Percentiles rank a stretch among this genome's conserved stretches.
These are phyloP conservation scores for Lavandula angustifolia DNA, from an alignment of 257 asterid species.

Conservation along the genomic window DNA sequence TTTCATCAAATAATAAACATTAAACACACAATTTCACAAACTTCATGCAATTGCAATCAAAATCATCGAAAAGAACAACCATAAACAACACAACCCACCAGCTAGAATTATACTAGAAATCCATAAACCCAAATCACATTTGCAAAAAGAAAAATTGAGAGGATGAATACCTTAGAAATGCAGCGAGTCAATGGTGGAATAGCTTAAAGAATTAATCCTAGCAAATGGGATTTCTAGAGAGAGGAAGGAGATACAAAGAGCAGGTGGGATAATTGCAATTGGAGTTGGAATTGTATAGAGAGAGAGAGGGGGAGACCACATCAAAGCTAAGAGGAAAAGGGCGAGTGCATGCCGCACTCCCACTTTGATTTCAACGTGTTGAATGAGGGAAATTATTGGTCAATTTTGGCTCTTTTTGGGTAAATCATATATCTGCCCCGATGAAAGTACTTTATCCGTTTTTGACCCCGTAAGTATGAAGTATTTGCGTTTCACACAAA, in stretches of 20 bases:
- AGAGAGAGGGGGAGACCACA: constrained; percentile 25
- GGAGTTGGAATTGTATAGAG: constrained; percentile 7
- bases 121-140: constrained; percentile 9
- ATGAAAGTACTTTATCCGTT: neutral
- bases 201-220: constrained; percentile 15
- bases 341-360: constrained; percentile 48
- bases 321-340: constrained; percentile 37
- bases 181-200: constrained; percentile 23
- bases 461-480: neutral
- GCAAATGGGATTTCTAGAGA: constrained; percentile 23
- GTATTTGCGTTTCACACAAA: neutral
- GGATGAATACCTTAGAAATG: constrained; percentile 38
- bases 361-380: constrained; percentile 28
- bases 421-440: constrained; percentile 1
- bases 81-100: constrained; percentile 26
- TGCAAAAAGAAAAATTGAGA: neutral
- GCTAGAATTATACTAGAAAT: constrained; percentile 24
- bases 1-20: neutral
- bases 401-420: constrained; percentile 13
- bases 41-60: neutral
- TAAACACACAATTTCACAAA: neutral
- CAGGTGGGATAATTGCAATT: neutral
- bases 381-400: constrained; percentile 19
- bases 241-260: constrained; percentile 7
- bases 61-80: constrained; percentile 7